phyloP scores from a whole-genome alignment of 768 basidiomycete species.

The Royoungia palumana region DNA sequence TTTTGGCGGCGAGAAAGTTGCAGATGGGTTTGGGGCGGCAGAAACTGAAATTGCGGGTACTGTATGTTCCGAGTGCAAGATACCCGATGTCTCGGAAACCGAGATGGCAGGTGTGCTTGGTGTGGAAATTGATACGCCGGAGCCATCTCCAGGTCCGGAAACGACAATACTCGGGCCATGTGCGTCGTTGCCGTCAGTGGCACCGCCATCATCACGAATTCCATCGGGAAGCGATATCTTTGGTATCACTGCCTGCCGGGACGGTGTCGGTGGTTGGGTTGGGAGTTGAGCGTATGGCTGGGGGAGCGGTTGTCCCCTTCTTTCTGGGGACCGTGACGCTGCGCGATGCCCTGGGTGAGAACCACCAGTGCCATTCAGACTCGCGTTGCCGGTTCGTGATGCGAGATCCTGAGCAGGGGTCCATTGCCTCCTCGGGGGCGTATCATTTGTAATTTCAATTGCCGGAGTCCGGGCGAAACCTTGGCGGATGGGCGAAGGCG shows the following conservation, averaged over 20 bases:
- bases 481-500: slow-evolving; percentile 29
- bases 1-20: slow-evolving; percentile 20
- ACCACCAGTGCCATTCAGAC: slow-evolving; percentile 6
- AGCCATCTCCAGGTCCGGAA: slow-evolving; percentile 16
- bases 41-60: slow-evolving; percentile 19
- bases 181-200: background rate
- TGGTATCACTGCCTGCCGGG: slow-evolving; percentile 38
- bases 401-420: slow-evolving; percentile 19
- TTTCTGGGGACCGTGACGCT: slow-evolving; percentile 17
- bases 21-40: slow-evolving; percentile 9
- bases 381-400: slow-evolving; percentile 10
- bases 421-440: slow-evolving; percentile 29
- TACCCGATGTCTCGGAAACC: slow-evolving; percentile 23
- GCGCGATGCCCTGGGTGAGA: slow-evolving; percentile 5
- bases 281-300: slow-evolving; percentile 3
- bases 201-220: slow-evolving; percentile 4
- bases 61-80: slow-evolving; percentile 25
- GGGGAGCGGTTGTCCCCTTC: slow-evolving; percentile 3
- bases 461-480: slow-evolving; percentile 17
- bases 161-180: slow-evolving; percentile 31
- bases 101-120: slow-evolving; percentile 17
- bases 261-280: slow-evolving; percentile 3
- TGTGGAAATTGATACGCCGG: slow-evolving; percentile 30
- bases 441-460: slow-evolving; percentile 30
- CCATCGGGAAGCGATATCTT: slow-evolving; percentile 36